A percentile compares a stretch with the other conserved stretches of the same genome.
These are phyloP conservation scores for Triticum timopheevii DNA, from an alignment of 176 grass and related monocot genomes.

Conservation along the genomic window DNA sequence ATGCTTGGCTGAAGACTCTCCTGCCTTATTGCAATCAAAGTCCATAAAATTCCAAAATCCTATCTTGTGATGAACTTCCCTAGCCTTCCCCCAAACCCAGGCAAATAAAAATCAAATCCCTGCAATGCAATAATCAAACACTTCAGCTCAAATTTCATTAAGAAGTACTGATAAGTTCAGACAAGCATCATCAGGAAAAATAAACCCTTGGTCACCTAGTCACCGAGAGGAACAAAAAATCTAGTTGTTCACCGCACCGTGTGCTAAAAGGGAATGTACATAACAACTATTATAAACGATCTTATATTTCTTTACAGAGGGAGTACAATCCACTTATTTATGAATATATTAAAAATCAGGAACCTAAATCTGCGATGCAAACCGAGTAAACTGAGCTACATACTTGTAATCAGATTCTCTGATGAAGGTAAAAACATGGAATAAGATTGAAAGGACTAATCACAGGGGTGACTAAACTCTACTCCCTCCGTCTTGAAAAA, in stretches of 20 bases:
- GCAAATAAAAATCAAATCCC: conserved; percentile 5
- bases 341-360: background rate
- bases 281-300: background rate
- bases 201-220: background rate
- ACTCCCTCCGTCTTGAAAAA: no score
- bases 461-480: background rate
- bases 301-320: no score
- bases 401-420: background rate
- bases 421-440: background rate
- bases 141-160: background rate
- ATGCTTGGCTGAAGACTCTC: conserved; percentile 45
- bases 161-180: background rate
- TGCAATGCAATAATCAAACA: background rate
- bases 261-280: background rate
- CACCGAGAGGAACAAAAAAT: background rate
- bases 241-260: background rate
- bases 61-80: conserved; percentile 6
- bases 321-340: background rate
- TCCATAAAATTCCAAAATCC: conserved; percentile 71
- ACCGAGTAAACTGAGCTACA: background rate
- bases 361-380: background rate
- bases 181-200: background rate
- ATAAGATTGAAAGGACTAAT: background rate
- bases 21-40: conserved; percentile 66
- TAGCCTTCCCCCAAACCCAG: conserved; percentile 2